Conservation (phyloP, 352 stramenopile species). For the Hyaloperonospora brassicae region DNA sequence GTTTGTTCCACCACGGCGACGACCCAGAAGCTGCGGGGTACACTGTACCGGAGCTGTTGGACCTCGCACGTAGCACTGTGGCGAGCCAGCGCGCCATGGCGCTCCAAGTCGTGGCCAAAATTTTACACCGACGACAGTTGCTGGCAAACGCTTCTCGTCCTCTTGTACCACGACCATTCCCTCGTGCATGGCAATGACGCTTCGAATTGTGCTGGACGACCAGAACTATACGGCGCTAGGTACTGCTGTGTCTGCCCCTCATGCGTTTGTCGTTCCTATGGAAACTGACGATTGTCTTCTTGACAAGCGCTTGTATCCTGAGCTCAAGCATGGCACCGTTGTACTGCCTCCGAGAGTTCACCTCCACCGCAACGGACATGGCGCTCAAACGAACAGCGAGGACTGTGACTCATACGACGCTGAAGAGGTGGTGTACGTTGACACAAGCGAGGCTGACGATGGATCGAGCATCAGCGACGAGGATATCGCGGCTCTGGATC, state of each 20-base stretch:
- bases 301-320: constrained; percentile 12
- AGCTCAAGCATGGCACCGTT: constrained; percentile 26
- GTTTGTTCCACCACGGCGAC: constrained; percentile 75
- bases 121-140: constrained; percentile 38
- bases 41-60: constrained; percentile 61
- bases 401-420: not conserved
- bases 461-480: constrained; percentile 37
- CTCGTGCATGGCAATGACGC: constrained; percentile 35
- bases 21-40: constrained; percentile 64
- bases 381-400: not conserved
- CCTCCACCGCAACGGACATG: constrained; percentile 29
- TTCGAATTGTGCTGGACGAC: constrained; percentile 52
- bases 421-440: constrained; percentile 46
- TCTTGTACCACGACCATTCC: constrained; percentile 27
- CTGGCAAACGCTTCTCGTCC: constrained; percentile 11
- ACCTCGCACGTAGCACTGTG: constrained; percentile 63
- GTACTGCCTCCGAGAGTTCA: constrained; percentile 28
- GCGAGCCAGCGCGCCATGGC: constrained; percentile 65
- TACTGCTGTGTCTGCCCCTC: constrained; percentile 37
- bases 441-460: constrained; percentile 34
- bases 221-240: constrained; percentile 56
- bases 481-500: constrained; percentile 42
- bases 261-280: constrained; percentile 44
- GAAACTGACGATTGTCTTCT: constrained; percentile 1
- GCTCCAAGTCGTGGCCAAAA: constrained; percentile 51